These are phyloP conservation scores for Amborella trichopoda DNA, from an alignment of 164 flowering plant species.

Conservation along the genomic window DNA sequence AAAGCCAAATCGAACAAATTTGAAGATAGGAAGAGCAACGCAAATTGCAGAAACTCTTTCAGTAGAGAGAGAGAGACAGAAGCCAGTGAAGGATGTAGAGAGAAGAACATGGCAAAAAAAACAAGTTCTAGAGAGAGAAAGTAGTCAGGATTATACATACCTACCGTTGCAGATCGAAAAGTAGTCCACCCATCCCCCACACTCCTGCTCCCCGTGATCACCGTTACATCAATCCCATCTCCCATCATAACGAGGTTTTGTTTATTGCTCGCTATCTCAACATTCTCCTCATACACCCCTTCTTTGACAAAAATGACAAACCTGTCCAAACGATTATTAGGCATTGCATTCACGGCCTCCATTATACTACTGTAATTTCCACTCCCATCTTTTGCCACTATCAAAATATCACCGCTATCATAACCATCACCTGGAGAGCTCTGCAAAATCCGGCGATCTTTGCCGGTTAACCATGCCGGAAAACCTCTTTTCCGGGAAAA, in stretches of 20 bases:
- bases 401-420: background rate
- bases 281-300: conserved; percentile 5
- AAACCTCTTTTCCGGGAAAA: background rate
- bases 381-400: conserved; percentile 1
- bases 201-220: conserved; percentile 3
- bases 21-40: too few relatives aligned
- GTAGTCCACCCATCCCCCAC: conserved; percentile 2
- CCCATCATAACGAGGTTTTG: background rate
- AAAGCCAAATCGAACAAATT: too few relatives aligned
- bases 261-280: background rate
- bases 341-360: background rate
- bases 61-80: too few relatives aligned
- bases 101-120: too few relatives aligned
- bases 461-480: background rate
- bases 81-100: too few relatives aligned
- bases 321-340: background rate
- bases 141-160: too few relatives aligned
- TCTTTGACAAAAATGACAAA: background rate
- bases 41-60: too few relatives aligned
- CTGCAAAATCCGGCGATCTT: background rate
- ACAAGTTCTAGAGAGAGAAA: too few relatives aligned
- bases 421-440: background rate
- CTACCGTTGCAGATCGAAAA: conserved; percentile 1
- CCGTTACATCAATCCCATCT: background rate
- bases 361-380: background rate